Evolutionary conservation across 495 filamentous ascomycete genomes (phyloP).

Genomic region (Xylaria grammica): DNA sequence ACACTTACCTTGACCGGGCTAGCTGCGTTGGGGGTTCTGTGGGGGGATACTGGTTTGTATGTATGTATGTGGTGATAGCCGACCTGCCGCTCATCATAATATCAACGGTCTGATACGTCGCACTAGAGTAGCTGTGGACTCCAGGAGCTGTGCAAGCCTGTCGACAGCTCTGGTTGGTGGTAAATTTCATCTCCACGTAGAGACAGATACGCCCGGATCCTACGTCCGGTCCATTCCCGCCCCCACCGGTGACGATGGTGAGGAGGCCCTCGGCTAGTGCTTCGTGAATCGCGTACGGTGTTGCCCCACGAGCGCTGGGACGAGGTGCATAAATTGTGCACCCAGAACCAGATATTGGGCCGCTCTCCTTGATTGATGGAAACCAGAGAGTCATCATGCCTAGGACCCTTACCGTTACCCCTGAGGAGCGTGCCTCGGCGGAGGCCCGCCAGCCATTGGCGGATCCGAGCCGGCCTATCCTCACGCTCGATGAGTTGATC

Average conservation of each 20-base stretch:
- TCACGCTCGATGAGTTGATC: conserved; percentile 18
- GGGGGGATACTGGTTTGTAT: not conserved
- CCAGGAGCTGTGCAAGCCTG: too few species aligned
- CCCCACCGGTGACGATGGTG: not conserved
- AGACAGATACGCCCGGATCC: not conserved
- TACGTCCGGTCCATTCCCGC: not conserved
- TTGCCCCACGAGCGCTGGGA: not conserved
- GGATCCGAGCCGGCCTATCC: conserved; percentile 11
- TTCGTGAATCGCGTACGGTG: not conserved
- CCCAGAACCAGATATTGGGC: not conserved
- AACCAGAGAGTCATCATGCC: not conserved
- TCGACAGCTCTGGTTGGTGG: not conserved
- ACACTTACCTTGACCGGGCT: not conserved
- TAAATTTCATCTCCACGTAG: conserved; percentile 3
- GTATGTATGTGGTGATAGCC: not conserved
- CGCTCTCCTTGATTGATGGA: not conserved
- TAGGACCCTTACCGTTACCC: not conserved
- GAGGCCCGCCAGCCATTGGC: not conserved
- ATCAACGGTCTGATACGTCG: conserved; percentile 5
- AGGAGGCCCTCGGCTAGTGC: not conserved
- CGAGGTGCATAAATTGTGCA: conserved; percentile 7
- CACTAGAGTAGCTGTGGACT: not conserved
- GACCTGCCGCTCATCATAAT: not conserved
- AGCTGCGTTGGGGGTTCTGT: not conserved
- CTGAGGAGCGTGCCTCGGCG: not conserved